Base-by-base conservation (phyloP, 495 filamentous ascomycete species). In the Cladorrhinum samala region DNA sequence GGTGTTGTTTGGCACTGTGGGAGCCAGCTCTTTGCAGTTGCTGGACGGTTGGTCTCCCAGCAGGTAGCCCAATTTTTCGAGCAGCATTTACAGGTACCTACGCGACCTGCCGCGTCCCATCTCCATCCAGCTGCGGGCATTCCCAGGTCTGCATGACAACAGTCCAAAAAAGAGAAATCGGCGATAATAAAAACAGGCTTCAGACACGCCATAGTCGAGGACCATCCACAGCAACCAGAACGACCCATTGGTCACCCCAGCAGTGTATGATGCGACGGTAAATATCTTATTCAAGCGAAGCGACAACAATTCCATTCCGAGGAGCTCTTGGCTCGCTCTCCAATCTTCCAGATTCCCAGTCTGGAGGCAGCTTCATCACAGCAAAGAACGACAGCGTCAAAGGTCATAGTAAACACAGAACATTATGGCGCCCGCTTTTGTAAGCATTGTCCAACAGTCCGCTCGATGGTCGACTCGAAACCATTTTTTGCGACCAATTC, bases 361-460 rank as follows among this genome's bases (percentile, higher is more conserved):
- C 11, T 33, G 5, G 27, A 6, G 27, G 27, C 6, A 33, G 27
- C 27, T 33, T 33, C 6, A 33, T 33, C 11, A 5, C 11, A 33
- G 27, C 5, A 33, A 33, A 11, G 11, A 33, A 11, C 5, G 11
- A 33, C 27, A 33, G 6, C 5, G 6, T 33, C 27, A 33, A 33
- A 33, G 27, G 27, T 33, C 27, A 11, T 11, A 33, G 27, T 11
- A 33, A 13, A 14, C 21, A 1, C 38, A 9, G n/a, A 39, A 27
- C 30, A 46, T 38, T 14, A 68, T 68, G 65, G 57, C 63, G 17
- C 65, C 65, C 9, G 49, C 60, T 45, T 63, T 65, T 51, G 65
- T 68, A 38, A 66, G 65, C 37, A 54, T 9, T 27, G 18, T 16
- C 18, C 5, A 33, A 33, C 5, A n/a, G n/a, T 21, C 19, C 50